A percentile compares a stretch with the other conserved stretches of the same genome.
These are phyloP conservation scores for Colletotrichum siamense DNA, from an alignment of 2,329 filamentous ascomycete species.

Conservation along the genomic window DNA sequence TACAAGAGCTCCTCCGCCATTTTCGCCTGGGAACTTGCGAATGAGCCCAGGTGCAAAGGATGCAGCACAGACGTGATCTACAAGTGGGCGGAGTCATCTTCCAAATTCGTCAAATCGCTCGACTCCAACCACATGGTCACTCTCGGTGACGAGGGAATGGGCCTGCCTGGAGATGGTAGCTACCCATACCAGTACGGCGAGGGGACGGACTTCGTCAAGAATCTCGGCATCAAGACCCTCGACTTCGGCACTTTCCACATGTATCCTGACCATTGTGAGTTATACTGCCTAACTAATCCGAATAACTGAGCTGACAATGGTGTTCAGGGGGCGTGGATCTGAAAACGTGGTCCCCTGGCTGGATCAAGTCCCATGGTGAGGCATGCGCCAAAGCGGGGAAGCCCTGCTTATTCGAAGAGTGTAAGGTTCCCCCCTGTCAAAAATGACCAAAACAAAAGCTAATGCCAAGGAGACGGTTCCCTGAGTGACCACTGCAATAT, in stretches of 20 bases:
- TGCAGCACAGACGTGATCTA: constrained; percentile 63
- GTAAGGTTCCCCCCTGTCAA: constrained; percentile 23
- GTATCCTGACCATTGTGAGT: constrained; percentile 34
- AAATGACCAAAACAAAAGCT: background rate
- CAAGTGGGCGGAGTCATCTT: constrained; percentile 65
- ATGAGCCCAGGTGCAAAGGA: constrained; percentile 65
- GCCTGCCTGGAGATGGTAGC: constrained; percentile 51
- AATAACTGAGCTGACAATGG: too few relatives aligned
- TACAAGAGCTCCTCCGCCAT: constrained; percentile 53
- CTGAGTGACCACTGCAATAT: constrained; percentile 26
- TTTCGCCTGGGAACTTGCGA: constrained; percentile 61
- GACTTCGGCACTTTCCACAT: constrained; percentile 47
- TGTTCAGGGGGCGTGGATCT: background rate
- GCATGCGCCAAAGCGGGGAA: constrained; percentile 31
- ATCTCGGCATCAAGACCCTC: constrained; percentile 56
- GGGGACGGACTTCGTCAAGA: constrained; percentile 56
- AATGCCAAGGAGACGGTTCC: background rate
- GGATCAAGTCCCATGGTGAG: constrained; percentile 29
- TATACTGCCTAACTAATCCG: background rate
- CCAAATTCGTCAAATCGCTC: constrained; percentile 67
- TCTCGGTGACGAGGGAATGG: constrained; percentile 63
- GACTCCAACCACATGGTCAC: constrained; percentile 69
- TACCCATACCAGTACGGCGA: constrained; percentile 58
- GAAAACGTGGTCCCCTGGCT: constrained; percentile 17
- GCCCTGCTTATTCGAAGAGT: constrained; percentile 37